Evolutionary conservation across 306 rosid species (phyloP), one percentile per base, ranked within the genome.

Genomic region (Nissolia schottii): DNA sequence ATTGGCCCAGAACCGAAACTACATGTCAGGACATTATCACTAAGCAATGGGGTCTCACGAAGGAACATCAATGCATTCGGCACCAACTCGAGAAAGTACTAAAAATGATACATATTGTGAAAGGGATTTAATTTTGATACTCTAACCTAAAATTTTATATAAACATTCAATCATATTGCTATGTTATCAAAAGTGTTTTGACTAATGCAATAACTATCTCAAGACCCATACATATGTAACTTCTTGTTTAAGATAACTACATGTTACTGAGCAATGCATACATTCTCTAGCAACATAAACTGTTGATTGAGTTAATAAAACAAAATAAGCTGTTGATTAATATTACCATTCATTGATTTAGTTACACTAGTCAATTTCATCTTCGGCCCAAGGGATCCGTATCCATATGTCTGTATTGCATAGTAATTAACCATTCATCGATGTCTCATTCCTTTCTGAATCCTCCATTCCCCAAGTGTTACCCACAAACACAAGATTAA

Each of bases 51-150:
- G 84, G 27, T 63, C 38, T 41, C 48, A 58, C 9, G 60, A 57
- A 34, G 67, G 71, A 74, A 49, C 63, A 70, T 82, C 37, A 77
- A 80, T 69, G 81, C 77, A 62, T 73, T 51, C 29, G 76, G 60
- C 71, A 73, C 55, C 66, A 56, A 32, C 65, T 19, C 29, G 2
- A 37, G 60, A 73, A 57, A 43, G 60, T 3, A 54, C n/a, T 24
- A 25, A 24, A 8, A 14, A 41, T 3, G 48, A 41, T 3, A 41
- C 16, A 41, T 41, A 12, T 41, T 14, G 48, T 15, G 18, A 4
- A 41, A 13, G 48, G n/a, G n/a, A n/a, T n/a, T n/a, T n/a, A n/a
- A n/a, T n/a, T n/a, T n/a, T n/a, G n/a, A n/a, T n/a, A n/a, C n/a
- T n/a, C n/a, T n/a, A n/a, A n/a, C n/a, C n/a, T n/a, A n/a, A n/a